Conservation (phyloP, 352 stramenopile species). For the Pseudoperonospora humuli region DNA sequence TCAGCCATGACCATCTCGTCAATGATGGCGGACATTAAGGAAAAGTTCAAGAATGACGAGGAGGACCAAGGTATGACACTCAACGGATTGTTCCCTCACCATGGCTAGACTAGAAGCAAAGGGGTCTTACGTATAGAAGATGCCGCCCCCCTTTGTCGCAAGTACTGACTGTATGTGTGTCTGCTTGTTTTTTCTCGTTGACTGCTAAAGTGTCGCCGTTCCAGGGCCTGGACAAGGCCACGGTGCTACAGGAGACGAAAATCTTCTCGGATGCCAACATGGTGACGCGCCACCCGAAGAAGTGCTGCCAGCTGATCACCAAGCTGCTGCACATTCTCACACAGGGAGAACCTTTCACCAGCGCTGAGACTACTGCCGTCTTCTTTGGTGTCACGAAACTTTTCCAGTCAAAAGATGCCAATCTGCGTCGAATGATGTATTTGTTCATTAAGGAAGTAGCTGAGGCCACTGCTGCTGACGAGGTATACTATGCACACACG, state of each 20-base stretch:
- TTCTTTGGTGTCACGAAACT: slow-evolving; percentile 99
- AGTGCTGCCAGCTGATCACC: slow-evolving; percentile 98
- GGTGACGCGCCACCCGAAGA: slow-evolving; percentile 94
- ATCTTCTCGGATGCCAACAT: slow-evolving; percentile 98
- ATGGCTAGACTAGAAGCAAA: too few relatives aligned
- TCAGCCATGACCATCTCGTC: slow-evolving; percentile 54
- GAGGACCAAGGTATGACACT: slow-evolving; percentile 76
- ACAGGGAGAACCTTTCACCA: slow-evolving; percentile 95
- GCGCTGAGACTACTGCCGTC: slow-evolving; percentile 93
- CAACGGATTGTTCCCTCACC: slow-evolving; percentile 6
- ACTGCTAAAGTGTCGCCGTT: slow-evolving; percentile 80
- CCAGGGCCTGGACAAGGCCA: slow-evolving; percentile 92
- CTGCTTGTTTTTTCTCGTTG: neutral
- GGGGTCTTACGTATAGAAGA: too few relatives aligned
- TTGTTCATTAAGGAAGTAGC: slow-evolving; percentile 99
- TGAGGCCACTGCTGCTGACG: slow-evolving; percentile 83
- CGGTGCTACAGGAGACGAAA: slow-evolving; percentile 95
- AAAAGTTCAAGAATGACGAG: slow-evolving; percentile 99
- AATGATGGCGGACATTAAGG: slow-evolving; percentile 93
- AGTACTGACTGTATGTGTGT: slow-evolving; percentile 1
- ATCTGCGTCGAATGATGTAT: slow-evolving; percentile 98
- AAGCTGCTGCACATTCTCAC: slow-evolving; percentile 98
- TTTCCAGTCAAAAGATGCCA: slow-evolving; percentile 98
- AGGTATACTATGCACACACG: slow-evolving; percentile 20
- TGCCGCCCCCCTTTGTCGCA: neutral